Conservation (phyloP, 1,284 basidiomycete genomes). For the Leccinum holopus region DNA sequence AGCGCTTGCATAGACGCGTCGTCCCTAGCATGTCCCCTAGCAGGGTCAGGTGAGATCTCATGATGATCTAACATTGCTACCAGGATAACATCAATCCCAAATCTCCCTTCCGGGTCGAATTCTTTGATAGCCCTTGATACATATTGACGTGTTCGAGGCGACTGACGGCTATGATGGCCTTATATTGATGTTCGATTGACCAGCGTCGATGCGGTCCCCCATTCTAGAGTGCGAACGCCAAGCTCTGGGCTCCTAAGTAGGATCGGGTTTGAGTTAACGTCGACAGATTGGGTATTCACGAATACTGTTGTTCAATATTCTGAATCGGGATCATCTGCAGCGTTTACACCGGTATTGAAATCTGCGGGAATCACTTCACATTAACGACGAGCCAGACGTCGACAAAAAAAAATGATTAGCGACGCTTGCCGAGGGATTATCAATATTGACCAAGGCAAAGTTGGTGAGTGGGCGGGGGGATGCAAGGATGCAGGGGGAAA, state of each 20-base stretch:
- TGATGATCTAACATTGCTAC: not conserved
- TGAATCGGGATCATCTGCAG: constrained; percentile 7
- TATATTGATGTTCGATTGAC: constrained; percentile 1
- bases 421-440: not conserved
- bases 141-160: not conserved
- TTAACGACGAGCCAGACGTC: not conserved
- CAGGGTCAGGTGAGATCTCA: not conserved
- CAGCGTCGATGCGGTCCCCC: not conserved
- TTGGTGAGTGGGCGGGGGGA: not conserved
- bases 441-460: not conserved
- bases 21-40: not conserved
- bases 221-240: constrained; percentile 1
- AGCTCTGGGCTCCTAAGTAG: not conserved
- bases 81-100: constrained; percentile 1
- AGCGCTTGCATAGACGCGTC: not conserved
- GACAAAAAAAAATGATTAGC: not conserved
- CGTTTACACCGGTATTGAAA: not conserved
- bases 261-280: constrained; percentile 1
- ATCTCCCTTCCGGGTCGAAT: not conserved
- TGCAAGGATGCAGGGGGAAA: not conserved
- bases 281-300: not conserved
- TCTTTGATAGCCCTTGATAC: not conserved
- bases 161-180: constrained; percentile 2
- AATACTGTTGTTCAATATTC: not conserved
- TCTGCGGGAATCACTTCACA: not conserved